These are phyloP conservation scores for Fraxinus platypoda DNA, from an alignment of 305 asterid species.

Conservation along the genomic window DNA sequence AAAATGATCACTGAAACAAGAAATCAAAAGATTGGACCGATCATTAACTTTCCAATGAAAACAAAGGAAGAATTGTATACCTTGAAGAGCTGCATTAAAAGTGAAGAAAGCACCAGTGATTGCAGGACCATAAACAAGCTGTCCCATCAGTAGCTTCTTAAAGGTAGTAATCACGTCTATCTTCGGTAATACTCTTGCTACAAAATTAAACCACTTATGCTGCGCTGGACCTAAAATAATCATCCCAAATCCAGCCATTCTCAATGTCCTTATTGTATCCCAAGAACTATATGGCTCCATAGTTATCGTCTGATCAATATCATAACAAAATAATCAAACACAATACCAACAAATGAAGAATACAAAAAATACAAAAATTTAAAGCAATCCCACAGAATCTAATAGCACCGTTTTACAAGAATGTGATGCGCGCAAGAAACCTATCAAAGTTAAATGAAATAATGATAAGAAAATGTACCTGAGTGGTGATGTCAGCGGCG, in stretches of 20 bases:
- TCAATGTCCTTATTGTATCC: conserved; percentile 56
- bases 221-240: conserved; percentile 69
- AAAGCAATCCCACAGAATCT: not conserved
- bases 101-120: conserved; percentile 63
- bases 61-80: conserved; percentile 25
- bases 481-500: conserved; percentile 75
- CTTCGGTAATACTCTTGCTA: conserved; percentile 56
- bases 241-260: conserved; percentile 81
- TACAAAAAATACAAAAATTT: not conserved
- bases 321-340: not conserved
- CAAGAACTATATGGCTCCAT: conserved; percentile 50
- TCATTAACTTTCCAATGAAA: not conserved
- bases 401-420: not conserved
- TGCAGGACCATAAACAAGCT: conserved; percentile 57
- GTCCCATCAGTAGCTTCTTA: conserved; percentile 75
- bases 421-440: not conserved
- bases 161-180: conserved; percentile 61
- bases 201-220: conserved; percentile 78
- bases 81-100: conserved; percentile 85
- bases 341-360: not conserved
- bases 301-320: conserved; percentile 48
- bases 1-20: not conserved
- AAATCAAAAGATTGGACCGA: not conserved
- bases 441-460: not conserved
- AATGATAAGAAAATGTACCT: conserved; percentile 36